Evolutionary conservation across 441 rosid species (phyloP).

Genomic region (Pelargonium myrrhifolium): DNA sequence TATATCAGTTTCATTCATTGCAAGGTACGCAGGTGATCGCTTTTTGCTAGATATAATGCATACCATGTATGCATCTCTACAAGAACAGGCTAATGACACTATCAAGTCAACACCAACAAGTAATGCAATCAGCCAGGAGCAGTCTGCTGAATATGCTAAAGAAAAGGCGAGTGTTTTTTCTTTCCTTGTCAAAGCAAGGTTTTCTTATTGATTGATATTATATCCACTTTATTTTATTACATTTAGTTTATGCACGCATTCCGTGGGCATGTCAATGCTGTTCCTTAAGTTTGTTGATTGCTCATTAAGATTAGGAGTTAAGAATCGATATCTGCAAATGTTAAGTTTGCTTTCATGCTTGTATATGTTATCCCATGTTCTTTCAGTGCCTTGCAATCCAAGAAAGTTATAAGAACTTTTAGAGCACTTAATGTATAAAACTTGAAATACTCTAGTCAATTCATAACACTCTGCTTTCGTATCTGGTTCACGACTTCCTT

Average conservation of each 20-base stretch:
- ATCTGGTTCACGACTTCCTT: too few species aligned
- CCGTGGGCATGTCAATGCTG: not conserved
- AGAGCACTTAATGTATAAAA: too few species aligned
- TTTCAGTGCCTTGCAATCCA: not conserved
- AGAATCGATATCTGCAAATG: not conserved
- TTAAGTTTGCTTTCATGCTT: not conserved
- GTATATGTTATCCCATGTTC: slow-evolving; percentile 2
- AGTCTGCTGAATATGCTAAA: slow-evolving; percentile 75
- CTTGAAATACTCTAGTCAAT: too few species aligned
- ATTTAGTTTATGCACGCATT: not conserved
- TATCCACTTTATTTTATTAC: not conserved
- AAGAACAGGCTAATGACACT: slow-evolving; percentile 54
- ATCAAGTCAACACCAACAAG: slow-evolving; percentile 42
- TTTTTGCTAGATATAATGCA: slow-evolving; percentile 74
- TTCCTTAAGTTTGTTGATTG: not conserved
- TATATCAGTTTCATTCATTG: slow-evolving; percentile 80
- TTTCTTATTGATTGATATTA: not conserved
- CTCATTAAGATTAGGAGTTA: not conserved
- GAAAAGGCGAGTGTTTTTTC: slow-evolving; percentile 53
- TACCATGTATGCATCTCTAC: slow-evolving; percentile 58
- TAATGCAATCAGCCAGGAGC: slow-evolving; percentile 38
- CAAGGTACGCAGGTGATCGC: slow-evolving; percentile 81
- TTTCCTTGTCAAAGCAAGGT: slow-evolving; percentile 5
- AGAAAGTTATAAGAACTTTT: too few species aligned
- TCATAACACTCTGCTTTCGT: too few species aligned